Conservation (phyloP, 352 stramenopile genomes). For the Phytopythium sindhum region DNA sequence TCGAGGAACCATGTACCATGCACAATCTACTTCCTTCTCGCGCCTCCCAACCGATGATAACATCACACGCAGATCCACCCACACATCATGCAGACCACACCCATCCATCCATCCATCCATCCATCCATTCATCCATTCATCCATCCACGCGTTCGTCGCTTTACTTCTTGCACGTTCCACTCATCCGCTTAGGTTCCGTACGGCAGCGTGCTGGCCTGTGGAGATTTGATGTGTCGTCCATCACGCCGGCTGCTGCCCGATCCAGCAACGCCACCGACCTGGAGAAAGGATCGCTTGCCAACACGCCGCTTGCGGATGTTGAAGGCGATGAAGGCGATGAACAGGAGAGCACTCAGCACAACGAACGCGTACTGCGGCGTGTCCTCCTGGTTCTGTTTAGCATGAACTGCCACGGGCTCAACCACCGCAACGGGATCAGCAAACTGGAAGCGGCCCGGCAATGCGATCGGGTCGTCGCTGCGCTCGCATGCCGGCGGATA, state of each 20-base stretch:
- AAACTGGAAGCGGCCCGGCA: not conserved
- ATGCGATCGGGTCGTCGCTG: constrained; percentile 27
- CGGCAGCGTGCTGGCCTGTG: not conserved
- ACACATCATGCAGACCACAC: not conserved
- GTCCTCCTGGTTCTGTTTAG: not conserved
- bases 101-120: not conserved
- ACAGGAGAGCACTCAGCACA: not conserved
- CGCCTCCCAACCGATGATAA: not conserved
- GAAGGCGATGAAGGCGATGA: constrained; percentile 1
- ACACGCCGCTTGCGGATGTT: not conserved
- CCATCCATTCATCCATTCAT: too few relatives aligned
- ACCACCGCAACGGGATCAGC: not conserved
- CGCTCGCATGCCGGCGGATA: constrained; percentile 37
- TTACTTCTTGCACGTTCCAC: not conserved
- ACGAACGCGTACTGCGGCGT: constrained; percentile 5
- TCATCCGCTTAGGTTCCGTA: constrained; percentile 1
- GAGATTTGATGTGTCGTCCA: not conserved
- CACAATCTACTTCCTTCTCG: not conserved
- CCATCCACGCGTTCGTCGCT: not conserved
- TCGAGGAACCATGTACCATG: not conserved
- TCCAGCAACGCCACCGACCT: not conserved
- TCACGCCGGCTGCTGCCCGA: not conserved
- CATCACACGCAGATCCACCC: not conserved
- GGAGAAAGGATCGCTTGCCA: not conserved
- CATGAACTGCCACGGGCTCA: not conserved